These are phyloP conservation scores for Penicillium sp. DNA, from an alignment of 2,329 filamentous ascomycete genomes.

Conservation along the genomic window DNA sequence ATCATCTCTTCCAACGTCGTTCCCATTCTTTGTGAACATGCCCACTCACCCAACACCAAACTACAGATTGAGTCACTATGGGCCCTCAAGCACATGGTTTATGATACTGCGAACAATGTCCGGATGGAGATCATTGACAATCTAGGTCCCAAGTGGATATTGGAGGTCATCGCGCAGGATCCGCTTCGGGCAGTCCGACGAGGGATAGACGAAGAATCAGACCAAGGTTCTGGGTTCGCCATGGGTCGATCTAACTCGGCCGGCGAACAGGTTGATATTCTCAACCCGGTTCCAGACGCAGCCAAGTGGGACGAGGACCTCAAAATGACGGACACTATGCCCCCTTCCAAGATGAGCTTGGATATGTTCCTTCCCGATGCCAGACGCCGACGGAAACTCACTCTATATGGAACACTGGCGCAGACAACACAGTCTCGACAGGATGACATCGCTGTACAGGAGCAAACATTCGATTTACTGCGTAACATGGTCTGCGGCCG, in stretches of 20 bases:
- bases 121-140: constrained; percentile 76
- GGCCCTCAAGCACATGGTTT: constrained; percentile 87
- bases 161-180: constrained; percentile 68
- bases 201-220: constrained; percentile 33
- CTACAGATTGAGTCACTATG: constrained; percentile 83
- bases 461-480: constrained; percentile 84
- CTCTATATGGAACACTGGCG: constrained; percentile 64
- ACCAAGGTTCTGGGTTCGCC: constrained; percentile 37
- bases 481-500: constrained; percentile 77
- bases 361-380: constrained; percentile 40
- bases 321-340: constrained; percentile 37
- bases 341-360: constrained; percentile 41
- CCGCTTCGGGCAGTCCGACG: constrained; percentile 31
- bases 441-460: constrained; percentile 81
- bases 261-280: constrained; percentile 57
- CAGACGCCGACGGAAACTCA: constrained; percentile 39
- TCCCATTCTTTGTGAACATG: constrained; percentile 74
- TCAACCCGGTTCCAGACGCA: constrained; percentile 49
- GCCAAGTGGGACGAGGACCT: constrained; percentile 31
- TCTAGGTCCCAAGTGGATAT: constrained; percentile 73
- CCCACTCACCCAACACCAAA: constrained; percentile 73
- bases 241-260: constrained; percentile 58
- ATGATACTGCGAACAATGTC: constrained; percentile 64
- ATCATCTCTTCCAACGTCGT: constrained; percentile 72
- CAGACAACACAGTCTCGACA: constrained; percentile 64